Base-by-base conservation (phyloP, 176 grass and related monocot species). In the Metroxylon sagu region DNA sequence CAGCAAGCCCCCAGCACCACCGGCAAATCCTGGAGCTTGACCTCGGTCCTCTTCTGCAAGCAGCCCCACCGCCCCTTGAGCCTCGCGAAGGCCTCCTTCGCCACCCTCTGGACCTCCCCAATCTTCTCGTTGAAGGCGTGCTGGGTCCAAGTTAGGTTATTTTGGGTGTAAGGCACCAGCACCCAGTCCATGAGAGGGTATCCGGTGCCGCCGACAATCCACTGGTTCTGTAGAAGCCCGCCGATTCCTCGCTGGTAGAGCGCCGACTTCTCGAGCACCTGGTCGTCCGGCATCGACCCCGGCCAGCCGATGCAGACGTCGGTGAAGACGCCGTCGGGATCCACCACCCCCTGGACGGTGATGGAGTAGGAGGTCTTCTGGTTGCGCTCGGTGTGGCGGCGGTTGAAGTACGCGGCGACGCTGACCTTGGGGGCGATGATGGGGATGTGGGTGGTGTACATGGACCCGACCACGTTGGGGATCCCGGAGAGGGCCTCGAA, bases 391-490 rank as follows among this genome's bases (percentile, higher is more conserved):
- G 91, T 96, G 74, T 85, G 86, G 73, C 86, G 78, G 61, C 84
- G 83, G 80, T 87, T 90, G 77, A 76, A 85, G 79, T 96, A 90
- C 5, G 78, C 29, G 0, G 78, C 80, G n/a, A 85, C 80, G 65
- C 75, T 72, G 74, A 69, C 61, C 73, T 87, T 90, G 29, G 91
- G 91, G 30, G 91, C 91, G 53, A 82, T 82, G 70, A 96, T 90
- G 74, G 83, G 83, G 49, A 96, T 80, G 71, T 96, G 91, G 14
- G 83, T 90, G 1, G 80, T 87, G 77, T 90, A 76, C 80, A 96
- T 82, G 18, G 83, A 76, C 62, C 91, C 91, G 15, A 87, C 60
- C n/a, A 90, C 71, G 68, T 26, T 60, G 4, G 86, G 53, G 27
- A 96, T 80, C n/a, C 91, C 83, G 0, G 91, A 87, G 4, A 60